Evolutionary conservation across 257 asterid genomes (phyloP), one percentile per base, ranked within the genome.

Genomic region (Ligustrum vulgare): DNA sequence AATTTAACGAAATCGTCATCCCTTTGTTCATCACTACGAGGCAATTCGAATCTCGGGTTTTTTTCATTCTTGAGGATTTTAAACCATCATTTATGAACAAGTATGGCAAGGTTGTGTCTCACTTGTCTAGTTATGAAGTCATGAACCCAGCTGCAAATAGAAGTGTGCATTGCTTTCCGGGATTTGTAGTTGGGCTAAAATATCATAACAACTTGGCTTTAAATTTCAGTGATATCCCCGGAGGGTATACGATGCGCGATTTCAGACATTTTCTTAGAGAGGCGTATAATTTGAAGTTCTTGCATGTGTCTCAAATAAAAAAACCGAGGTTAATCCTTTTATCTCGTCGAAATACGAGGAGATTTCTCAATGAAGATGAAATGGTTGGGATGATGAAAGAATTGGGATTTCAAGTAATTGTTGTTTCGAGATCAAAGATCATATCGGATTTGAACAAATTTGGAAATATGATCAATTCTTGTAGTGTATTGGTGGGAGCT

Each of bases 401-500:
- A 16, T 71, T 88, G 0, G 91, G 93, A 4, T 88, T 86, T 69
- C 60, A 65, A 1, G 89, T 88, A 20, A 78, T 83, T 41, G 25
- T 86, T 22, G 72, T 85, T 51, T 70, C 41, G 20, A 77, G 75
- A 65, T 89, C 89, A 15, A 79, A 72, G 25, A 67, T 54, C 64
- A 73, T 86, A 13, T 79, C 89, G 25, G 87, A 86, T 82, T 79
- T 86, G 8, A 82, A 87, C 12, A 83, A 56, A 67, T 80, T 84
- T 18, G 81, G 81, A 60, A 73, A 81, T 13, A 39, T 73, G 67
- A 83, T 88, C 2, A 88, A 88, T 47, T 72, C 89, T 9, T 86
- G 91, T 43, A 86, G 87, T 67, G 93, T 87, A 20, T 32, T 89
- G 82, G 67, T 89, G 32, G 93, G 93, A 22, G 91, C 81, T 18